These are phyloP conservation scores for Chloromonas sp. DNA, from an alignment of 163 green algal genomes.

Conservation along the genomic window DNA sequence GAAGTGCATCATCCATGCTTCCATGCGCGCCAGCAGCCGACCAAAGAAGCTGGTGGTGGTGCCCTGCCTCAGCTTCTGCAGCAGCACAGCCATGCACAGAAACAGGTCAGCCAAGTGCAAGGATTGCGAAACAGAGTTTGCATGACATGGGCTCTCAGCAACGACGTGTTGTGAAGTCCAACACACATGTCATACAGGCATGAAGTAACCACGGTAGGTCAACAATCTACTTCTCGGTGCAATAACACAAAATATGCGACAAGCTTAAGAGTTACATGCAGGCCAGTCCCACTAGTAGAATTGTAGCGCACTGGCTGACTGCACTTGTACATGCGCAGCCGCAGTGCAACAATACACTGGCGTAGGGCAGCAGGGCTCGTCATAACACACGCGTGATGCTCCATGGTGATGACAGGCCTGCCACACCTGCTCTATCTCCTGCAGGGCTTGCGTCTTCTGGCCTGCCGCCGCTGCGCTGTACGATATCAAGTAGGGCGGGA, in stretches of 20 bases:
- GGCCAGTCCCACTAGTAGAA: too few relatives aligned
- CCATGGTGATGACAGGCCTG: not conserved
- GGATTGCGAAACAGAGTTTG: not conserved
- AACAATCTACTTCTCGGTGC: not conserved
- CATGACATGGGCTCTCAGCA: too few relatives aligned
- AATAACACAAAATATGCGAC: not conserved
- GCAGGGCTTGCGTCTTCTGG: slow-evolving; percentile 45
- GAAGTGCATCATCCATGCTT: slow-evolving; percentile 81
- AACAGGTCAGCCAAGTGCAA: not conserved
- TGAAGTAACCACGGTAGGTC: not conserved
- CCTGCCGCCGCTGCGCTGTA: slow-evolving; percentile 75
- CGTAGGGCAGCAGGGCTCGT: too few relatives aligned
- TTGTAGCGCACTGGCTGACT: too few relatives aligned
- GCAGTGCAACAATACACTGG: too few relatives aligned
- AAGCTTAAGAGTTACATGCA: too few relatives aligned
- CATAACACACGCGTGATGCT: too few relatives aligned
- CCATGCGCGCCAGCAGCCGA: slow-evolving; percentile 40
- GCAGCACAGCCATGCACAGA: not conserved
- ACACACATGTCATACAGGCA: not conserved
- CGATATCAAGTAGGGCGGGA: slow-evolving; percentile 84
- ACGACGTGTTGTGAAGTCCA: not conserved
- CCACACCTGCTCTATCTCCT: slow-evolving; percentile 43
- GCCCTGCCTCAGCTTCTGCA: not conserved
- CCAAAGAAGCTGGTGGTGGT: not conserved
- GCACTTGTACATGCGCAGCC: too few relatives aligned